These are phyloP conservation scores for Nicotiana noctiflora DNA, from an alignment of 257 asterid species.

Conservation along the genomic window DNA sequence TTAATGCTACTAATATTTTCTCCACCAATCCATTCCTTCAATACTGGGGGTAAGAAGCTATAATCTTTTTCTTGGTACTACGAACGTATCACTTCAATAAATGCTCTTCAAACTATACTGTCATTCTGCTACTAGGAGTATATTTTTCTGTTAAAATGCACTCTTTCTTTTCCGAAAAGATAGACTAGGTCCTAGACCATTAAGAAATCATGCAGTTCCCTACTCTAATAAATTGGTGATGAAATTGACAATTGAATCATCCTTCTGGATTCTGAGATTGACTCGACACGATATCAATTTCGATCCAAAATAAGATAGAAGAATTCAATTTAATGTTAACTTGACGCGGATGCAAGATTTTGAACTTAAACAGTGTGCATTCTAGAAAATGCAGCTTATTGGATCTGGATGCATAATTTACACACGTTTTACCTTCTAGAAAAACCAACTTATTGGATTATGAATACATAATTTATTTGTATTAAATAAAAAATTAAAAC, in stretches of 20 bases:
- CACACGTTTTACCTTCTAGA: too few species aligned
- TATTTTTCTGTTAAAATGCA: background rate
- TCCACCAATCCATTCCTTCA: too few species aligned
- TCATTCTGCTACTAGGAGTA: background rate
- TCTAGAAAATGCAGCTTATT: too few species aligned
- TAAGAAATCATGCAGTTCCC: background rate
- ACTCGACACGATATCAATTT: background rate
- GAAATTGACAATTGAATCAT: background rate
- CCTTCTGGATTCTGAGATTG: background rate
- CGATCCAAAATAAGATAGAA: background rate
- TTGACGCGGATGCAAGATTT: too few species aligned
- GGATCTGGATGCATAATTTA: too few species aligned
- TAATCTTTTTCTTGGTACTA: background rate
- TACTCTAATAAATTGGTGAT: background rate
- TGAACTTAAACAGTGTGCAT: too few species aligned
- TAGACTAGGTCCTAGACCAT: background rate
- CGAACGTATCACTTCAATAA: background rate
- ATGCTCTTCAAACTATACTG: background rate
- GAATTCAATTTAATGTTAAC: background rate
- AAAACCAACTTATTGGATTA: too few species aligned
- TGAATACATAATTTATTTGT: too few species aligned
- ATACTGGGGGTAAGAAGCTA: too few species aligned
- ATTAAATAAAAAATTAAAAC: too few species aligned
- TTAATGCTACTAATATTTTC: background rate
- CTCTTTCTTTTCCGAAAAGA: background rate